Conservation (phyloP, 139 green algal species). For the Medakamo hakoo region DNA sequence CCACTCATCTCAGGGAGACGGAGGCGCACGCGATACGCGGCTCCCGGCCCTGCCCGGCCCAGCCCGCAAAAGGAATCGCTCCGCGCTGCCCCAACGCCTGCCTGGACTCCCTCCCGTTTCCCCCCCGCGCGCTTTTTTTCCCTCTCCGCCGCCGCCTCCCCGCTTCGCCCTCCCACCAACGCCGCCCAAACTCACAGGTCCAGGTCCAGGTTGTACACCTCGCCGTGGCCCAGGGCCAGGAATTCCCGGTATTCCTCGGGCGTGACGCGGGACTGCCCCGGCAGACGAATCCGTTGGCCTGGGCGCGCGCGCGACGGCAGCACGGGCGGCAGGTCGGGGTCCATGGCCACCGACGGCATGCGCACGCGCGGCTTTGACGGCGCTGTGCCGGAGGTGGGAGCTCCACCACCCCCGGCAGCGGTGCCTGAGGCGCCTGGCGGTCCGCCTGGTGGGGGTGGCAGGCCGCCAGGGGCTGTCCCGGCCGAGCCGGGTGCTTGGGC, state of each 20-base stretch:
- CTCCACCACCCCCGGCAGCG: no score
- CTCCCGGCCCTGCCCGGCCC: no score
- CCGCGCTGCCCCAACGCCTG: not conserved
- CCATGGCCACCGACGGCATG: conserved; percentile 12
- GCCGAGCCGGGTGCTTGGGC: not conserved
- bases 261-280: conserved; percentile 58
- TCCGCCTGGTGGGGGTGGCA: not conserved
- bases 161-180: no score
- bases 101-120: not conserved
- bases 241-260: conserved; percentile 84
- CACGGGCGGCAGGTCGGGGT: conserved; percentile 12
- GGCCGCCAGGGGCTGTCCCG: not conserved
- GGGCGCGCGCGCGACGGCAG: conserved; percentile 21
- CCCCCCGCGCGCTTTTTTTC: no score
- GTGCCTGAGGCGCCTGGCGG: no score
- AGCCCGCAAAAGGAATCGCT: no score
- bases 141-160: no score
- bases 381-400: not conserved
- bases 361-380: conserved; percentile 5
- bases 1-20: no score
- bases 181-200: conserved; percentile 25
- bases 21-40: no score
- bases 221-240: conserved; percentile 65
- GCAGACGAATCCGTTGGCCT: conserved; percentile 55
- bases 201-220: conserved; percentile 69